Percentiles rank a stretch among this genome's conserved stretches.
These are phyloP conservation scores for Trypethelium eluteriae DNA, from an alignment of 495 filamentous ascomycete genomes.

Conservation along the genomic window DNA sequence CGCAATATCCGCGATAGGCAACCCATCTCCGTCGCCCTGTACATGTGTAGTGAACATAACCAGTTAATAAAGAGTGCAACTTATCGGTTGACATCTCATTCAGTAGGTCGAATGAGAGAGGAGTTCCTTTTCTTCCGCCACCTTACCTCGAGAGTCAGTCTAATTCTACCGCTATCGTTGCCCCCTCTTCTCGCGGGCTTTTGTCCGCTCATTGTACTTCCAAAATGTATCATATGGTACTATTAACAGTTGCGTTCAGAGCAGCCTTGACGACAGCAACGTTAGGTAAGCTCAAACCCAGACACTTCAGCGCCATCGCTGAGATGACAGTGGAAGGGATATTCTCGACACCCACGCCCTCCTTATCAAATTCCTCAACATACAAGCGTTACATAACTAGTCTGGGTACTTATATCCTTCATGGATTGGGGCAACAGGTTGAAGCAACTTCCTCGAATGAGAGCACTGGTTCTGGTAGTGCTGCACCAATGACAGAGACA, in stretches of 20 bases:
- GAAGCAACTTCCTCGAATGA: background rate
- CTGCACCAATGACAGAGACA: background rate
- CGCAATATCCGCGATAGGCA: background rate
- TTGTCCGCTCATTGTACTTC: background rate
- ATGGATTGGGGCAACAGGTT: background rate
- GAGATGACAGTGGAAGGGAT: background rate
- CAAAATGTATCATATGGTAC: background rate
- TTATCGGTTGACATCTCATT: background rate
- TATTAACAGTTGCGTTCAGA: background rate
- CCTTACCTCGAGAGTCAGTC: background rate
- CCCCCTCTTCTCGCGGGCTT: background rate
- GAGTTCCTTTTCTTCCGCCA: background rate
- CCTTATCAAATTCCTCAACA: background rate
- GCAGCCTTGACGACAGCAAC: background rate
- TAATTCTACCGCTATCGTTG: background rate
- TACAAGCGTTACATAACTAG: background rate
- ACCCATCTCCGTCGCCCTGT: background rate
- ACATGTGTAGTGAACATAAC: no score
- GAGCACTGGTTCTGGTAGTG: background rate
- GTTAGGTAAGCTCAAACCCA: background rate
- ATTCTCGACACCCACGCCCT: background rate
- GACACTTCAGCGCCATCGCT: background rate
- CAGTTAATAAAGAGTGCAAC: background rate
- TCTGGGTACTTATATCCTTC: background rate
- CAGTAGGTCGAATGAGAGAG: background rate